Percentiles rank a stretch among this genome's conserved stretches.
These are phyloP conservation scores for Komagataella ulmi DNA, from an alignment of 805 yeast genomes.

Conservation along the genomic window DNA sequence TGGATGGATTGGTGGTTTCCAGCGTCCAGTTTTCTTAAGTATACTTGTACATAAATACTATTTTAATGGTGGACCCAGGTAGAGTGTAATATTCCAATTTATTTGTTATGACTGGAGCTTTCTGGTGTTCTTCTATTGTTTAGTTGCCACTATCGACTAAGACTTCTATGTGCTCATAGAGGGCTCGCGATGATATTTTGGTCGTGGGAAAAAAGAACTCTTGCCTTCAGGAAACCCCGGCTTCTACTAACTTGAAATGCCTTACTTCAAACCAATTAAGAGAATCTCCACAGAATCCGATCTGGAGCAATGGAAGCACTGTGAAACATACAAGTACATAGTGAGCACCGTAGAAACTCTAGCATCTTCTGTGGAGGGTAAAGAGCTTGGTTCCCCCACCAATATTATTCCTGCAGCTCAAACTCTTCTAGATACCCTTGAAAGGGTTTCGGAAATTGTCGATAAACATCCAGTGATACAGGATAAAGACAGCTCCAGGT, in stretches of 20 bases:
- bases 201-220: not conserved
- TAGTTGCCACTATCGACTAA: not conserved
- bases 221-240: not conserved
- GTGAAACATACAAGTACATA: conserved; percentile 35
- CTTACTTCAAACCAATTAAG: not conserved
- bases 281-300: conserved; percentile 41
- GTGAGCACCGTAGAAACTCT: conserved; percentile 41
- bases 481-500: conserved; percentile 56
- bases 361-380: conserved; percentile 57
- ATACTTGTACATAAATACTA: not conserved
- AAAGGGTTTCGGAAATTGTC: conserved; percentile 29
- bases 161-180: not conserved
- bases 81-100: not conserved
- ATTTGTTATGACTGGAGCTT: not conserved
- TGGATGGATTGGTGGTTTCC: not conserved
- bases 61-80: not conserved
- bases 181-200: not conserved
- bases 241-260: not conserved
- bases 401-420: conserved; percentile 22
- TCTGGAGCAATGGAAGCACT: conserved; percentile 41
- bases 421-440: conserved; percentile 27
- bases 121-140: not conserved
- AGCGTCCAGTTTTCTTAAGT: not conserved
- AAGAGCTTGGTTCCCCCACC: conserved; percentile 31
- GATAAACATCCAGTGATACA: conserved; percentile 51